These are phyloP conservation scores for Pythium folliculosum DNA, from an alignment of 352 stramenopile genomes.

Conservation along the genomic window DNA sequence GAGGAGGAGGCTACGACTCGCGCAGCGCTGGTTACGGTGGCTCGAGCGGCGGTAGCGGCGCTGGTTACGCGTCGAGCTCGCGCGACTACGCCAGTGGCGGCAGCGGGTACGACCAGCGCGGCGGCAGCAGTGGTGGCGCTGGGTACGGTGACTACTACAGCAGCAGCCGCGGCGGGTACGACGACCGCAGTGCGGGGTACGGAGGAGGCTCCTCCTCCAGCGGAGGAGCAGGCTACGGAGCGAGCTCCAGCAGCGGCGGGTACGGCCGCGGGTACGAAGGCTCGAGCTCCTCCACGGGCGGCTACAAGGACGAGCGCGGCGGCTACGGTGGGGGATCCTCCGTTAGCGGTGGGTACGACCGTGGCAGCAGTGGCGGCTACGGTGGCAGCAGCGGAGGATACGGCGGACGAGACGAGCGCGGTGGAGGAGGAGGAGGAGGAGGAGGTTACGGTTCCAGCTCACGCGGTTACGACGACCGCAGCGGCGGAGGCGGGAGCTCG, in stretches of 20 bases:
- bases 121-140: constrained; percentile 16
- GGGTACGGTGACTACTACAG: constrained; percentile 19
- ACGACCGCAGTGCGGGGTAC: constrained; percentile 21
- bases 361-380: constrained; percentile 13
- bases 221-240: constrained; percentile 21
- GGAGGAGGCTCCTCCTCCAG: constrained; percentile 20
- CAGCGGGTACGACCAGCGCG: constrained; percentile 13
- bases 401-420: constrained; percentile 33
- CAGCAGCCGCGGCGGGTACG: constrained; percentile 21
- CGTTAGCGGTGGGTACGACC: constrained; percentile 15
- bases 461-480: constrained; percentile 26
- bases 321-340: constrained; percentile 27
- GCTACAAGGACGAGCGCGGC: constrained; percentile 29
- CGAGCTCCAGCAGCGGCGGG: constrained; percentile 18
- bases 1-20: constrained; percentile 35
- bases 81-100: neutral
- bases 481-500: neutral
- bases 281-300: constrained; percentile 11
- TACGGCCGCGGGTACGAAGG: constrained; percentile 28
- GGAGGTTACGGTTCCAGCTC: constrained; percentile 13
- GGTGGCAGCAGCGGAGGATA: constrained; percentile 12
- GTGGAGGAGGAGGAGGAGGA: constrained; percentile 8
- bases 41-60: constrained; percentile 13
- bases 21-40: constrained; percentile 26
- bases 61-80: constrained; percentile 1